phyloP scores from a whole-genome alignment of 768 basidiomycete genomes.

The Hygrocybe coccinea region DNA sequence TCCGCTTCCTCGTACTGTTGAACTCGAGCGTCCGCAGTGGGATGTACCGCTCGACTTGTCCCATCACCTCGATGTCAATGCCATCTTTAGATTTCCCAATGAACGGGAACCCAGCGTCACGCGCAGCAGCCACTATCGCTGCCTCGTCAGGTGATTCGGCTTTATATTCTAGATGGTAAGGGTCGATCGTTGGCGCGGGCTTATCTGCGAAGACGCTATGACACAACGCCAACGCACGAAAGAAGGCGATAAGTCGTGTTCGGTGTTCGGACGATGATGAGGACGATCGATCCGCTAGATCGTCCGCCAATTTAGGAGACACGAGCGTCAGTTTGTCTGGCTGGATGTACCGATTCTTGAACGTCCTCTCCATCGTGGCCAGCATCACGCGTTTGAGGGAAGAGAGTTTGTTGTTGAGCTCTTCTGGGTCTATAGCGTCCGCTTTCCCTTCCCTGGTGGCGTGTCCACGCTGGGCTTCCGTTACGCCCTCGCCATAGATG shows the following conservation, averaged over 20 bases:
- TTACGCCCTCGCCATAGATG: constrained; percentile 88
- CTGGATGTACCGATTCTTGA: constrained; percentile 86
- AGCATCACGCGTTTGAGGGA: constrained; percentile 75
- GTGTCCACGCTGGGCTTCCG: constrained; percentile 91
- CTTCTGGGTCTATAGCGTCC: constrained; percentile 61
- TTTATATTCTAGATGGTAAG: constrained; percentile 78
- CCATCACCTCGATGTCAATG: constrained; percentile 89
- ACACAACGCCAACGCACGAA: constrained; percentile 91
- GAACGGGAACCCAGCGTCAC: constrained; percentile 93
- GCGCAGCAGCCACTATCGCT: constrained; percentile 85
- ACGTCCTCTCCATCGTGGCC: constrained; percentile 61
- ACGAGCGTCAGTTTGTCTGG: constrained; percentile 80
- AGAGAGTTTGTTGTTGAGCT: constrained; percentile 62
- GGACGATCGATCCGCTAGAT: constrained; percentile 60
- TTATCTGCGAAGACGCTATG: constrained; percentile 85
- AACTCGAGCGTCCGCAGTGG: constrained; percentile 85
- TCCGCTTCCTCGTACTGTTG: constrained; percentile 89
- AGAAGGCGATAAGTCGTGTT: constrained; percentile 72
- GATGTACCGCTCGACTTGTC: constrained; percentile 76
- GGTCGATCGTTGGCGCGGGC: constrained; percentile 55
- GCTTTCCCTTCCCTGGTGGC: constrained; percentile 75
- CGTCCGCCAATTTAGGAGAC: constrained; percentile 77
- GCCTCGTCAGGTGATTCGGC: constrained; percentile 96
- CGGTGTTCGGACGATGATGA: constrained; percentile 63
- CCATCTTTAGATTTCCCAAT: constrained; percentile 65